Percentiles rank a stretch among this genome's conserved stretches.
phyloP scores from a whole-genome alignment of 805 yeast species.

The Nakazawaea molendinolei region DNA sequence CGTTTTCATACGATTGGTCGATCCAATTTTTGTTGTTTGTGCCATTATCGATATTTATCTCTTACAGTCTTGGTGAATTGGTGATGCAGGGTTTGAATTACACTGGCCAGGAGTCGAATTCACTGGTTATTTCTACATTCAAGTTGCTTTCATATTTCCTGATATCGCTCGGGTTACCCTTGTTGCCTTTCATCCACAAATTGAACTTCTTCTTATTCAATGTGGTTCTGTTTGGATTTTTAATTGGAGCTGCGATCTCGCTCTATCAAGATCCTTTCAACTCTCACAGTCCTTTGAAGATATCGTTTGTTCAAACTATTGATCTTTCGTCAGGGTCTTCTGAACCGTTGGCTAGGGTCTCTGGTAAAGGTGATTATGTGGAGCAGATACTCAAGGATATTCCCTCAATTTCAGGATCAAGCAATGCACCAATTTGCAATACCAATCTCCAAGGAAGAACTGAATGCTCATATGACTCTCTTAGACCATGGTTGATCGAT shows the following conservation, averaged over 20 bases:
- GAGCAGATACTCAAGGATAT: conserved; percentile 44
- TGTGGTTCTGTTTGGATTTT: conserved; percentile 30
- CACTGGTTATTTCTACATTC: conserved; percentile 34
- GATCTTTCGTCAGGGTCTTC: conserved; percentile 31
- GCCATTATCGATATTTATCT: conserved; percentile 52
- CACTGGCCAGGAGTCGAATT: conserved; percentile 60
- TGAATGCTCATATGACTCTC: conserved; percentile 43
- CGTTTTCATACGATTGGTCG: conserved; percentile 74
- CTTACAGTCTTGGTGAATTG: conserved; percentile 50
- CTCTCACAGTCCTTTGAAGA: conserved; percentile 56
- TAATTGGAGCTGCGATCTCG: conserved; percentile 32
- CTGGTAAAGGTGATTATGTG: conserved; percentile 46
- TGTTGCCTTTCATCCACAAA: conserved; percentile 66
- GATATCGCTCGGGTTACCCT: conserved; percentile 37
- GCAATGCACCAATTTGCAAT: conserved; percentile 20
- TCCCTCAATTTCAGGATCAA: conserved; percentile 49
- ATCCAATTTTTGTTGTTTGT: conserved; percentile 63
- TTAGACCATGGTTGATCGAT: conserved; percentile 39
- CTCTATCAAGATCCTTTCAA: conserved; percentile 53
- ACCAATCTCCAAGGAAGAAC: conserved; percentile 33
- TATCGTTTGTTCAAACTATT: conserved; percentile 60
- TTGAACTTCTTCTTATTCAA: conserved; percentile 45
- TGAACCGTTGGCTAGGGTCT: conserved; percentile 35
- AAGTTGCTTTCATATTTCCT: conserved; percentile 27
- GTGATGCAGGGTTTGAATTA: conserved; percentile 61